Percentiles rank a stretch among this genome's conserved stretches.
These are phyloP conservation scores for Leishmania mexicana DNA, from an alignment of 208 protist genomes.

Conservation along the genomic window DNA sequence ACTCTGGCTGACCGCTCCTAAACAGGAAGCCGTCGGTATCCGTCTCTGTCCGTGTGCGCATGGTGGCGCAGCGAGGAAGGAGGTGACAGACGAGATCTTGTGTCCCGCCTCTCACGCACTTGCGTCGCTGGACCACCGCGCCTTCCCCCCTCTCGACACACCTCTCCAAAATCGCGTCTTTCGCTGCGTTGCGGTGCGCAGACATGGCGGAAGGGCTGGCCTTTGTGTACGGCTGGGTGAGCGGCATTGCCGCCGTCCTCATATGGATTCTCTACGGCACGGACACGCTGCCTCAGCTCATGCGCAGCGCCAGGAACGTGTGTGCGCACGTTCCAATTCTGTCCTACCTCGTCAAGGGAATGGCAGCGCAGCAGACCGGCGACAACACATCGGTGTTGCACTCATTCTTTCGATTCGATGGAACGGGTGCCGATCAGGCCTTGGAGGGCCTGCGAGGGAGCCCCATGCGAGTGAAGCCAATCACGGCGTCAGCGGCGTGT, in stretches of 20 bases:
- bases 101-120: background rate
- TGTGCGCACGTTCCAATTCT: conserved; percentile 19
- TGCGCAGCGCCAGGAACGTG: conserved; percentile 17
- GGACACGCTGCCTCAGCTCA: conserved; percentile 37
- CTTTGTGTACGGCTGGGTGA: conserved; percentile 64
- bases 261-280: conserved; percentile 61
- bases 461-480: conserved; percentile 26
- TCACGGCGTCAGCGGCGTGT: conserved; percentile 34
- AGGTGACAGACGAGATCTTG: background rate
- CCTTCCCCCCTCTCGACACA: background rate
- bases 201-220: conserved; percentile 26
- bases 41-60: background rate
- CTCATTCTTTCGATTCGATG: conserved; percentile 4
- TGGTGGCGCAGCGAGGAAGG: background rate
- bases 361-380: background rate
- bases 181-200: no score
- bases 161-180: background rate
- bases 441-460: conserved; percentile 46
- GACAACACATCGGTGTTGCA: background rate
- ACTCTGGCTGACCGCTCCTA: background rate
- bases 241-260: conserved; percentile 40
- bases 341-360: background rate
- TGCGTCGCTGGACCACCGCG: background rate
- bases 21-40: background rate
- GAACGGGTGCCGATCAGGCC: conserved; percentile 22